These are phyloP conservation scores for Phytophthora boehmeriae DNA, from an alignment of 352 stramenopile genomes.

Conservation along the genomic window DNA sequence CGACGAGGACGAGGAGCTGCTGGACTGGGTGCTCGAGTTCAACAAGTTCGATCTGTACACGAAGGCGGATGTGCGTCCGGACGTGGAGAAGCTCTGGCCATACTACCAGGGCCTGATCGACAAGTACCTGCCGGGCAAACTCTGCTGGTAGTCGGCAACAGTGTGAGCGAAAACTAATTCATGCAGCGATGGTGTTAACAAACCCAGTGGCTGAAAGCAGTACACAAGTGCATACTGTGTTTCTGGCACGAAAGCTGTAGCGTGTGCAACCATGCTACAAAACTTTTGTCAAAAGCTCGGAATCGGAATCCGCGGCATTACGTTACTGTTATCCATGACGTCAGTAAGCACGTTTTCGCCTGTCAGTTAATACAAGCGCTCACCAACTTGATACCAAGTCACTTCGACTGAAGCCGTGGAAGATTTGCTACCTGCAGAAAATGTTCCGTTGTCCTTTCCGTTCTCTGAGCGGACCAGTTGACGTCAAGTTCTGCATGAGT, in stretches of 20 bases:
- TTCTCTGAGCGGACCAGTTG: no score
- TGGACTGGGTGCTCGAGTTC: constrained; percentile 93
- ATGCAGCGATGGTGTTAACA: no score
- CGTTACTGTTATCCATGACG: no score
- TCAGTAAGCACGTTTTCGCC: no score
- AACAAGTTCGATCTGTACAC: constrained; percentile 96
- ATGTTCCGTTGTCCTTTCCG: background rate
- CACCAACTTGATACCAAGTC: no score
- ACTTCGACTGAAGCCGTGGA: background rate
- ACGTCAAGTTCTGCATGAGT: no score
- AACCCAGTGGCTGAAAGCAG: no score
- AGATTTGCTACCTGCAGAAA: background rate
- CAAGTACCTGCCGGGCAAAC: constrained; percentile 87
- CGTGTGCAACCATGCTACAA: no score
- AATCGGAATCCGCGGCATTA: no score
- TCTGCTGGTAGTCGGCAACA: constrained; percentile 55
- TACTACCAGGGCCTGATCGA: constrained; percentile 93
- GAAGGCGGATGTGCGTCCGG: constrained; percentile 82
- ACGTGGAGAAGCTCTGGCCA: constrained; percentile 88
- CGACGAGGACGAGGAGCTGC: constrained; percentile 80
- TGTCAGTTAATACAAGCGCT: background rate
- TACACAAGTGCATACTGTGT: no score
- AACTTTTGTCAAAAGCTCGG: no score
- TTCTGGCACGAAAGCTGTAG: no score
- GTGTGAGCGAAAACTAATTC: background rate